A percentile compares a stretch with the other conserved stretches of the same genome.
These are phyloP conservation scores for Moniliella sp. DNA, from an alignment of 1,284 basidiomycete genomes.

Conservation along the genomic window DNA sequence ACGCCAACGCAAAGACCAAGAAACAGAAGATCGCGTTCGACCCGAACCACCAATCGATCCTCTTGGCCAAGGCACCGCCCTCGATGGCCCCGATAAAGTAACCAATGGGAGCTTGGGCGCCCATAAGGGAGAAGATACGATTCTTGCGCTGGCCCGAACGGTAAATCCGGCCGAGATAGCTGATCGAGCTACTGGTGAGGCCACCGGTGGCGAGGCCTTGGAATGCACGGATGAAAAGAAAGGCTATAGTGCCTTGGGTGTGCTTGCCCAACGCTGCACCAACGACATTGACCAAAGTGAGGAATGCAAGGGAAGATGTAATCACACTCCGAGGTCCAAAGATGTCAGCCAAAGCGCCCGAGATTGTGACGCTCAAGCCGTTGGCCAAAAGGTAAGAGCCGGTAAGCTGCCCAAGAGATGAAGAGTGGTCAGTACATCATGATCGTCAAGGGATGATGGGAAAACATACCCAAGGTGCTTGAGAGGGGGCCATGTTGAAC, in stretches of 20 bases:
- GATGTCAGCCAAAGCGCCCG: constrained; percentile 6
- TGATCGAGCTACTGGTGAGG: constrained; percentile 4
- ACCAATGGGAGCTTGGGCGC: constrained; percentile 5
- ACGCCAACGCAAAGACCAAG: not conserved
- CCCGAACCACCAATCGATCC: constrained; percentile 4
- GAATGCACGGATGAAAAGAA: constrained; percentile 6
- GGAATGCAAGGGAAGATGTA: constrained; percentile 4
- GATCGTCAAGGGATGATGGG: too few relatives aligned
- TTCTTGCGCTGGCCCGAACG: constrained; percentile 8
- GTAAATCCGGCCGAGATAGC: constrained; percentile 7
- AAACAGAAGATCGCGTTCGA: constrained; percentile 1
- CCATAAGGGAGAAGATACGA: constrained; percentile 6
- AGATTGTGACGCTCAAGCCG: constrained; percentile 6
- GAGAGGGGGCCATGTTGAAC: constrained; percentile 3
- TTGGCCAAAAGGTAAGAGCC: constrained; percentile 7
- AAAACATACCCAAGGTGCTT: constrained; percentile 9
- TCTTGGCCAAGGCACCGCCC: constrained; percentile 4
- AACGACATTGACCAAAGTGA: constrained; percentile 2
- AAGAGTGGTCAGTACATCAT: too few relatives aligned
- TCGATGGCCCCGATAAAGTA: constrained; percentile 8
- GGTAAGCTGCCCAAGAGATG: too few relatives aligned
- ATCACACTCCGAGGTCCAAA: constrained; percentile 3
- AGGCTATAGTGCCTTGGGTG: constrained; percentile 3
- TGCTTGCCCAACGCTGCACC: constrained; percentile 1
- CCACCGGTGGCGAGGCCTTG: constrained; percentile 7